A percentile compares a stretch with the other conserved stretches of the same genome.
phyloP scores from a whole-genome alignment of 1,284 basidiomycete genomes.

The Apiotrichum gracile region DNA sequence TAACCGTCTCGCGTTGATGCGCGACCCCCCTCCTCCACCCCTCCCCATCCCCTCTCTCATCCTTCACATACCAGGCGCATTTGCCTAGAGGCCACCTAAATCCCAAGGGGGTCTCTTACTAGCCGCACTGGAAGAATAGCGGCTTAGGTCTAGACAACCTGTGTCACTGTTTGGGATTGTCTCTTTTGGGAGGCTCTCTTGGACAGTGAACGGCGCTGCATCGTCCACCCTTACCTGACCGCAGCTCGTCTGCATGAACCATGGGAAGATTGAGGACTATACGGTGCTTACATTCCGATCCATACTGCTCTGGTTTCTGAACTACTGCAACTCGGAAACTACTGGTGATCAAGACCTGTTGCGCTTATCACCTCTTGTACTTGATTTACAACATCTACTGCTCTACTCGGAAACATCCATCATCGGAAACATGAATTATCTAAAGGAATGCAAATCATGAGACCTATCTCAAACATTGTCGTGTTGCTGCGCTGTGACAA shows the following conservation, averaged over 20 bases:
- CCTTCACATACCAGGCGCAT: slow-evolving; percentile 12
- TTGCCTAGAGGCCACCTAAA: slow-evolving; percentile 20
- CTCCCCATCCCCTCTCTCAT: not conserved
- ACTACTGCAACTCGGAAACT: no score
- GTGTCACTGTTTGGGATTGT: slow-evolving; percentile 1
- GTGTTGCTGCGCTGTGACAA: no score
- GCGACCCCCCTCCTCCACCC: not conserved
- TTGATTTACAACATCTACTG: no score
- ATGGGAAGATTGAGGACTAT: slow-evolving; percentile 17
- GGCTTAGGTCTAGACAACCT: slow-evolving; percentile 24
- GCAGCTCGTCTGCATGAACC: not conserved
- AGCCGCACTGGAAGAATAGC: slow-evolving; percentile 18
- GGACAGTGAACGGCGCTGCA: slow-evolving; percentile 9
- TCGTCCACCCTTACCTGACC: slow-evolving; percentile 18
- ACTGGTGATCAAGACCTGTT: no score
- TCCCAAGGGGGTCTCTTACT: slow-evolving; percentile 18
- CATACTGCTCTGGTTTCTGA: no score
- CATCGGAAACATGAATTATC: no score
- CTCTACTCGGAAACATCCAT: no score
- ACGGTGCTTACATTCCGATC: slow-evolving; percentile 14
- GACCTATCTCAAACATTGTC: no score
- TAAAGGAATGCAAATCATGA: no score
- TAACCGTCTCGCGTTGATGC: no score
- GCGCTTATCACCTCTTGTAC: no score
- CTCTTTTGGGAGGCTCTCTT: not conserved